These are phyloP conservation scores for Pichia sp. DNA, from an alignment of 1,139 yeast species.

Conservation along the genomic window DNA sequence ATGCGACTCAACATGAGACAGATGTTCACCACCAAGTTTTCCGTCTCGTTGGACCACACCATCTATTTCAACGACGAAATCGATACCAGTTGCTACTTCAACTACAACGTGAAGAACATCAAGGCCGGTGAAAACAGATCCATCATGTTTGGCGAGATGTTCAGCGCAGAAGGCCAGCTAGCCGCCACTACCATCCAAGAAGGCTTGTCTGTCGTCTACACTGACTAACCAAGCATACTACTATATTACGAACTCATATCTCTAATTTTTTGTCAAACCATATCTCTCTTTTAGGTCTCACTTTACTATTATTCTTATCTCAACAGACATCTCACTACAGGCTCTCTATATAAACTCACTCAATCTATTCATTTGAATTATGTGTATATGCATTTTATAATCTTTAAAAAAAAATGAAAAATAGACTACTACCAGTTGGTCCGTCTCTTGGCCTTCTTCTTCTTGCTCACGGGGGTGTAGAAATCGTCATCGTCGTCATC, in stretches of 20 bases:
- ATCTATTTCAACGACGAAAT: slow-evolving; percentile 65
- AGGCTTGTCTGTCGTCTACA: slow-evolving; percentile 42
- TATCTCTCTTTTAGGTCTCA: not conserved
- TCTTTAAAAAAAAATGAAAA: not conserved
- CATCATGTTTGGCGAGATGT: slow-evolving; percentile 60
- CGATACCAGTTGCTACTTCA: slow-evolving; percentile 51
- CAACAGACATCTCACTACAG: not conserved
- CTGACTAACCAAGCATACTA: too few relatives aligned
- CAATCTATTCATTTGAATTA: not conserved
- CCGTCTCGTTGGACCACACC: slow-evolving; percentile 66
- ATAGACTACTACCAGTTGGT: not conserved
- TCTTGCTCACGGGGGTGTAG: not conserved
- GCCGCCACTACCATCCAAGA: slow-evolving; percentile 70
- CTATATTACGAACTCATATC: not conserved
- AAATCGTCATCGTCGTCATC: not conserved
- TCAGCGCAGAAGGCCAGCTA: slow-evolving; percentile 47
- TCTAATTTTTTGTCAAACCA: not conserved
- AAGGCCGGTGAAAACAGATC: slow-evolving; percentile 55
- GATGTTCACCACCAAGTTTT: slow-evolving; percentile 41
- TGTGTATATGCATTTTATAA: not conserved
- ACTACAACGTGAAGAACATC: slow-evolving; percentile 49
- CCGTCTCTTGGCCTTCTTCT: not conserved
- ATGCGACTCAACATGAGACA: slow-evolving; percentile 43
- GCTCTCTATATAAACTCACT: not conserved
- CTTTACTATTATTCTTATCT: not conserved